phyloP scores from a whole-genome alignment of 768 basidiomycete species.

The Dendrothele bispora region DNA sequence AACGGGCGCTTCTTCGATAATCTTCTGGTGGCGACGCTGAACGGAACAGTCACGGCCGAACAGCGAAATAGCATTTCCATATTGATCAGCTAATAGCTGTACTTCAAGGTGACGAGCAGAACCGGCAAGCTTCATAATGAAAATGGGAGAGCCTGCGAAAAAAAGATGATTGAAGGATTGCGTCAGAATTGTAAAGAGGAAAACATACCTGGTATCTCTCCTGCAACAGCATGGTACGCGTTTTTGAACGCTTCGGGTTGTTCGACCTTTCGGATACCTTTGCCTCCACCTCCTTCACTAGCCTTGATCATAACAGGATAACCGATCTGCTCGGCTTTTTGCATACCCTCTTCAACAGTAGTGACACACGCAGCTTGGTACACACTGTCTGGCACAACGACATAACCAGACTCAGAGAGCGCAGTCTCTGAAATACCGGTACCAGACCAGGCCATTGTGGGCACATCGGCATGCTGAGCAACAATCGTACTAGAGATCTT shows the following conservation, averaged over 20 bases:
- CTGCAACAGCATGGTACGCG: conserved; percentile 88
- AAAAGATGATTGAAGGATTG: conserved; percentile 10
- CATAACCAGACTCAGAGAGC: conserved; percentile 84
- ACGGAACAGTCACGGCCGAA: conserved; percentile 99
- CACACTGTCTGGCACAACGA: conserved; percentile 90
- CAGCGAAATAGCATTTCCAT: conserved; percentile 97
- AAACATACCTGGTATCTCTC: conserved; percentile 90
- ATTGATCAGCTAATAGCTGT: conserved; percentile 97
- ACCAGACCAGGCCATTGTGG: conserved; percentile 99
- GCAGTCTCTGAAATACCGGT: conserved; percentile 88
- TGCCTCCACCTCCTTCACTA: conserved; percentile 97
- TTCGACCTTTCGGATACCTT: conserved; percentile 97
- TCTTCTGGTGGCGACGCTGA: conserved; percentile 98
- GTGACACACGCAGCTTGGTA: conserved; percentile 89
- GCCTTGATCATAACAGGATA: conserved; percentile 99
- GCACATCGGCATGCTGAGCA: conserved; percentile 93
- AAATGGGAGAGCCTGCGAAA: conserved; percentile 86
- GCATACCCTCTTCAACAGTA: conserved; percentile 82
- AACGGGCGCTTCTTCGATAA: conserved; percentile 99
- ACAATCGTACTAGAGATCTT: conserved; percentile 99
- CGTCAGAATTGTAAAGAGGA: conserved; percentile 4
- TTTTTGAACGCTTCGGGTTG: conserved; percentile 86
- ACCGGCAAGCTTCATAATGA: conserved; percentile 99
- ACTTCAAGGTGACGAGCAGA: conserved; percentile 98
- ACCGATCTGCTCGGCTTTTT: conserved; percentile 83